These are phyloP conservation scores for Polytolypa hystricis DNA, from an alignment of 2,329 filamentous ascomycete species.

Conservation along the genomic window DNA sequence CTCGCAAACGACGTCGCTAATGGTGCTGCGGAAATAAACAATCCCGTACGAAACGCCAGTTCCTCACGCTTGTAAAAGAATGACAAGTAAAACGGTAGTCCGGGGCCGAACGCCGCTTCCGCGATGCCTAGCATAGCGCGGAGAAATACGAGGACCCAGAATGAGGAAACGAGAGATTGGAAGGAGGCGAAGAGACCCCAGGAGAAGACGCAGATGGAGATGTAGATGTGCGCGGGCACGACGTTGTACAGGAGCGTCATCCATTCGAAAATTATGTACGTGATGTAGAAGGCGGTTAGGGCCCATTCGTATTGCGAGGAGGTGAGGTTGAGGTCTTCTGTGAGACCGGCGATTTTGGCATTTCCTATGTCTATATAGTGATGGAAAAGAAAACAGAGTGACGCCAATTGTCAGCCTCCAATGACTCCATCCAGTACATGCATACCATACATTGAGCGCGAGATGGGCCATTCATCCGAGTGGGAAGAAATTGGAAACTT, in stretches of 20 bases:
- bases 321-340: slow-evolving; percentile 43
- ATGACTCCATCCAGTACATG: too few species aligned
- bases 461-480: background rate
- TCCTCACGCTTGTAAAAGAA: slow-evolving; percentile 57
- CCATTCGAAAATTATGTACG: slow-evolving; percentile 55
- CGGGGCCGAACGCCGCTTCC: slow-evolving; percentile 53
- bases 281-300: slow-evolving; percentile 52
- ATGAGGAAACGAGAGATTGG: slow-evolving; percentile 57
- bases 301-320: slow-evolving; percentile 51
- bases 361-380: slow-evolving; percentile 48
- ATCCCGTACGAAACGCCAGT: slow-evolving; percentile 70
- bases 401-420: too few species aligned
- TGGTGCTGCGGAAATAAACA: slow-evolving; percentile 68
- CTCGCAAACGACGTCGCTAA: slow-evolving; percentile 60
- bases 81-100: slow-evolving; percentile 53
- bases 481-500: slow-evolving; percentile 19
- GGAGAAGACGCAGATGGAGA: slow-evolving; percentile 50
- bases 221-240: slow-evolving; percentile 51
- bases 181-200: slow-evolving; percentile 74
- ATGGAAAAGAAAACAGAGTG: too few species aligned
- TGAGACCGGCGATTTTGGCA: slow-evolving; percentile 50
- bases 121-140: slow-evolving; percentile 41
- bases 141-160: slow-evolving; percentile 40
- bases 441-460: background rate
- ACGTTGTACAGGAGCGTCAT: slow-evolving; percentile 54